A percentile compares a stretch with the other conserved stretches of the same genome.
Evolutionary conservation across 2,329 filamentous ascomycete species (phyloP).

Genomic region (Penicillium sp.): DNA sequence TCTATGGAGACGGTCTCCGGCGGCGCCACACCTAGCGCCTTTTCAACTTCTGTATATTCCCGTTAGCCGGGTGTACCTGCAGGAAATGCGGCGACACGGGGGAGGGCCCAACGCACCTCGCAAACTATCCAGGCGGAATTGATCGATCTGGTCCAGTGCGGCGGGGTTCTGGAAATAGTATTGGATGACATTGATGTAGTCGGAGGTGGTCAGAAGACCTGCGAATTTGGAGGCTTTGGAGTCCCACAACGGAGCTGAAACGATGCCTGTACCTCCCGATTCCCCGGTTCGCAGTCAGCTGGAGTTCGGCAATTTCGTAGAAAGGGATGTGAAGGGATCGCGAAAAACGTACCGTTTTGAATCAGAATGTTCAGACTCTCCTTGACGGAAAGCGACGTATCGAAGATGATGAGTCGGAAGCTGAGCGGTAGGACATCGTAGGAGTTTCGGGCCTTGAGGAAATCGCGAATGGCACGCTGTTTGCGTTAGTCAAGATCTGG

Average conservation of each 20-base stretch:
- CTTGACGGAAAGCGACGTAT: constrained; percentile 91
- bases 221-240: constrained; percentile 90
- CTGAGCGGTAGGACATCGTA: constrained; percentile 97
- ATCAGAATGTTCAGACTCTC: constrained; percentile 95
- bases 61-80: constrained; percentile 8
- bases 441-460: constrained; percentile 92
- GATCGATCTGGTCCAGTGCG: constrained; percentile 83
- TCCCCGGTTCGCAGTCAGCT: constrained; percentile 21
- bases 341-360: constrained; percentile 72
- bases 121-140: constrained; percentile 88
- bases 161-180: constrained; percentile 98
- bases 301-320: constrained; percentile 1
- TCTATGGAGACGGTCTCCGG: constrained; percentile 97
- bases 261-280: constrained; percentile 67
- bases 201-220: constrained; percentile 88
- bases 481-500: constrained; percentile 32
- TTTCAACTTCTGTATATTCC: constrained; percentile 77
- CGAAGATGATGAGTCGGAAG: constrained; percentile 92
- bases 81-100: background rate
- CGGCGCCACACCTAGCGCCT: constrained; percentile 82
- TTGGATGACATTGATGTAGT: constrained; percentile 98
- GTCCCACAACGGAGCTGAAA: constrained; percentile 96
- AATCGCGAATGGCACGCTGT: constrained; percentile 88
- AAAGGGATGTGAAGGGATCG: background rate
- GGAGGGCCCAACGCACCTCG: constrained; percentile 63